phyloP scores from a whole-genome alignment of 2,329 filamentous ascomycete genomes.

The Colletotrichum kahawae region DNA sequence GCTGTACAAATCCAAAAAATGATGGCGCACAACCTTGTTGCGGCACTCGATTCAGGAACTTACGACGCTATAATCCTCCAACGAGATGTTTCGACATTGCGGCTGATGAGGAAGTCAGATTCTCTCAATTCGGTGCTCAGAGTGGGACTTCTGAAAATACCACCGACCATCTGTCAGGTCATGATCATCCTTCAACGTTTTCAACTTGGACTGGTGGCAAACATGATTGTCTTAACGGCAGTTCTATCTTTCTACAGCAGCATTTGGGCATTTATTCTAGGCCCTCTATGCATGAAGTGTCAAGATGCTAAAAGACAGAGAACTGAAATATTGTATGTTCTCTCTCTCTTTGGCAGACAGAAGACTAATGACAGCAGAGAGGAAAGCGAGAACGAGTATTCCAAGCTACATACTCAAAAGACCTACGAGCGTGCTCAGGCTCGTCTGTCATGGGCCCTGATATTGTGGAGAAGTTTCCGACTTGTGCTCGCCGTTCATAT shows the following conservation, averaged over 20 bases:
- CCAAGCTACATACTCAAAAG: background rate
- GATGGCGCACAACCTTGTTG: background rate
- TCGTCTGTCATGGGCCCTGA: background rate
- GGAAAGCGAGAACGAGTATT: background rate
- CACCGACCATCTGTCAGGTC: background rate
- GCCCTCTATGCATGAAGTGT: background rate
- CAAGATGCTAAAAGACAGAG: background rate
- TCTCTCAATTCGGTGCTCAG: background rate
- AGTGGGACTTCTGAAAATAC: background rate
- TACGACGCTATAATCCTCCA: background rate
- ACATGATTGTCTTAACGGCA: background rate
- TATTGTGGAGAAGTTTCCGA: background rate
- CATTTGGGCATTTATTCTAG: background rate
- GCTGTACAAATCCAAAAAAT: background rate
- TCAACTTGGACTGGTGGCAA: background rate
- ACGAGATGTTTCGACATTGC: background rate
- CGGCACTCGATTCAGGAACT: background rate
- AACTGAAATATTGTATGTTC: background rate
- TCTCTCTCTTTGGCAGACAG: background rate
- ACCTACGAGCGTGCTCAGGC: background rate
- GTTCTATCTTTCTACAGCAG: background rate
- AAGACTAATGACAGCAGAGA: background rate
- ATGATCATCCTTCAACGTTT: background rate
- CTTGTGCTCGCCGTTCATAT: background rate
- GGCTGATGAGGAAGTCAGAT: background rate